Percentiles rank a stretch among this genome's conserved stretches.
These are phyloP conservation scores for Pythium rhizo-oryzae DNA, from an alignment of 352 stramenopile genomes.

Conservation along the genomic window DNA sequence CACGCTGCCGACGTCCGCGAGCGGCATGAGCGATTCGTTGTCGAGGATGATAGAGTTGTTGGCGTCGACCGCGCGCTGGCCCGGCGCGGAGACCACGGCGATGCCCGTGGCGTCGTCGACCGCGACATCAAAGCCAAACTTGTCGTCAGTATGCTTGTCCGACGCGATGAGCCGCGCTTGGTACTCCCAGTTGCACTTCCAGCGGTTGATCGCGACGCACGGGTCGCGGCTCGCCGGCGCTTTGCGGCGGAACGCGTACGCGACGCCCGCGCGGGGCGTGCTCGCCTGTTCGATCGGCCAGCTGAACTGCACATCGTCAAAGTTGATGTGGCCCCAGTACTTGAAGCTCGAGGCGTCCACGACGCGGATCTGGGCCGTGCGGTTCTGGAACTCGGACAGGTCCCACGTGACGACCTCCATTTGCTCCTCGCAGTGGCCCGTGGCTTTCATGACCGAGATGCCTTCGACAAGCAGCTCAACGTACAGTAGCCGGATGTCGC, in stretches of 20 bases:
- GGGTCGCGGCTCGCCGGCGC: constrained; percentile 50
- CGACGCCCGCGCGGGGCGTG: constrained; percentile 68
- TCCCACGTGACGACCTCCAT: constrained; percentile 93
- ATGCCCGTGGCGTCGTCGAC: constrained; percentile 84
- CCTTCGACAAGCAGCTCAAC: constrained; percentile 96
- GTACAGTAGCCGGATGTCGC: constrained; percentile 90
- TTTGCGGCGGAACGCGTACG: constrained; percentile 81
- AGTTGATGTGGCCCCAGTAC: constrained; percentile 96
- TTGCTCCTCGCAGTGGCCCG: constrained; percentile 89
- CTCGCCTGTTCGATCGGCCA: constrained; percentile 83
- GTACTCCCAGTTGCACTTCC: constrained; percentile 87
- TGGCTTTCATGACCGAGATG: constrained; percentile 78
- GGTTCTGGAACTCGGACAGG: constrained; percentile 77
- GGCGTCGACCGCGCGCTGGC: constrained; percentile 72
- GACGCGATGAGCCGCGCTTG: constrained; percentile 86
- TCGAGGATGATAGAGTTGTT: constrained; percentile 77
- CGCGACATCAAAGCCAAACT: constrained; percentile 87
- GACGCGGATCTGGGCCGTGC: constrained; percentile 91
- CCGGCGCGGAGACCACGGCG: constrained; percentile 80
- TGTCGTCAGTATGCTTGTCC: constrained; percentile 87
- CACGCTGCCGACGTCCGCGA: constrained; percentile 59
- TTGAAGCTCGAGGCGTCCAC: constrained; percentile 88
- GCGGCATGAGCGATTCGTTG: constrained; percentile 24
- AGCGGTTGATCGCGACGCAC: constrained; percentile 66
- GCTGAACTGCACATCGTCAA: constrained; percentile 95